phyloP scores from a whole-genome alignment of 1,139 yeast species.

The Hanseniaspora gamundiae region DNA sequence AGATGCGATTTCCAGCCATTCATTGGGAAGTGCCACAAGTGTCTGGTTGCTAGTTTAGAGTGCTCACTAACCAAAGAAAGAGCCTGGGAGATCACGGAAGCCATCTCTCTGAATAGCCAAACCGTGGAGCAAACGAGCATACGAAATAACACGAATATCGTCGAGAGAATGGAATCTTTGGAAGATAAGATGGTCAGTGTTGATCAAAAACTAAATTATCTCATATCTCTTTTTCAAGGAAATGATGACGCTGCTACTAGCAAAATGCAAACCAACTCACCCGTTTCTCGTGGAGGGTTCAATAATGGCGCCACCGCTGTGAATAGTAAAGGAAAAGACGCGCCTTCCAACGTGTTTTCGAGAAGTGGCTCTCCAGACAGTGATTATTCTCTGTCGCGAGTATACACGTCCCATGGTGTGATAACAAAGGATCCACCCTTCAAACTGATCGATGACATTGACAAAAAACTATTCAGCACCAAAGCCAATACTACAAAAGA shows the following conservation, averaged over 20 bases:
- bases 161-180: constrained; percentile 10
- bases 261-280: constrained; percentile 1
- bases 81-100: constrained; percentile 15
- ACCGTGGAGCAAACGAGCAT: constrained; percentile 6
- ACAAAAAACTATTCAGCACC: constrained; percentile 29
- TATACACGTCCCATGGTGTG: constrained; percentile 10
- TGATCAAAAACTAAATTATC: constrained; percentile 21
- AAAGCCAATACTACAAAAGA: constrained; percentile 18
- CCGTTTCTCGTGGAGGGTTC: neutral
- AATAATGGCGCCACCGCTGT: neutral
- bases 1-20: constrained; percentile 37
- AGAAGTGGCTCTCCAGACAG: neutral
- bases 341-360: neutral
- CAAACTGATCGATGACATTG: constrained; percentile 31
- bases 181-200: constrained; percentile 14
- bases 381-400: neutral
- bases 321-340: constrained; percentile 2
- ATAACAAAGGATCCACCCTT: constrained; percentile 28
- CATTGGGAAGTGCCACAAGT: constrained; percentile 35
- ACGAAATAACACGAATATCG: neutral
- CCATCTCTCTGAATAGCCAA: constrained; percentile 4
- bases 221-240: constrained; percentile 20
- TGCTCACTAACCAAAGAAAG: constrained; percentile 34
- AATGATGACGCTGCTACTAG: neutral
- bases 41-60: constrained; percentile 31